phyloP scores from a whole-genome alignment of 208 protist species.

The Herpetomonas muscarum region DNA sequence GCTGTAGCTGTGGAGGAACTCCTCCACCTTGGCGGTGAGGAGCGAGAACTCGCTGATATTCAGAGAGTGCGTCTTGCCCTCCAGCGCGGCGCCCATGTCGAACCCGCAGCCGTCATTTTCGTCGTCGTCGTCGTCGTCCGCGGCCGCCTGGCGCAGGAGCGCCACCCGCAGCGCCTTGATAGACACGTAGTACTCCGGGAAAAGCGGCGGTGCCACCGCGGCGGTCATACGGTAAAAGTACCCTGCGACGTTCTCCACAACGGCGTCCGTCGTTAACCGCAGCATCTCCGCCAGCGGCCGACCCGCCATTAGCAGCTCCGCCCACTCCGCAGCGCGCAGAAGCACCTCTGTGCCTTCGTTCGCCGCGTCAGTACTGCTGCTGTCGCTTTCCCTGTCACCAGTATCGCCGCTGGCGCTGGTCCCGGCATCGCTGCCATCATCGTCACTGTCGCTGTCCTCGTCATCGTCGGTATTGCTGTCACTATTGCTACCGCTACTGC shows the following conservation, averaged over 20 bases:
- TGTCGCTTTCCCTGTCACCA: constrained; percentile 2
- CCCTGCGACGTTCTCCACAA: constrained; percentile 17
- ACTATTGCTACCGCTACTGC: not conserved
- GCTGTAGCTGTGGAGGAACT: constrained; percentile 40
- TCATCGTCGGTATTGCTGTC: constrained; percentile 1
- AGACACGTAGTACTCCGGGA: constrained; percentile 71
- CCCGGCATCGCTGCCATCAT: constrained; percentile 12
- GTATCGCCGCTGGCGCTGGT: constrained; percentile 12
- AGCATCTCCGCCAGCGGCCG: constrained; percentile 31
- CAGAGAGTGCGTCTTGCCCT: constrained; percentile 53
- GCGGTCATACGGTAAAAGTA: constrained; percentile 35
- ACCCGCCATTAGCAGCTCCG: constrained; percentile 24
- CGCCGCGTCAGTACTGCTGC: constrained; percentile 7
- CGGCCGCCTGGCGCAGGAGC: constrained; percentile 12
- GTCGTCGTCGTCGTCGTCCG: constrained; percentile 1
- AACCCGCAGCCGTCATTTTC: constrained; percentile 10
- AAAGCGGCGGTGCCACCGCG: constrained; percentile 56
- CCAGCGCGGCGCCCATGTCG: constrained; percentile 36
- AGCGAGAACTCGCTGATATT: constrained; percentile 29
- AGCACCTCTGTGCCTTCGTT: constrained; percentile 28
- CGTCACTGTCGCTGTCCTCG: constrained; percentile 10
- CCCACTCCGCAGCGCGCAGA: constrained; percentile 31
- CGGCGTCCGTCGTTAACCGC: constrained; percentile 14
- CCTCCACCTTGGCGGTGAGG: constrained; percentile 27
- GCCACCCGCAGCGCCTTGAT: constrained; percentile 68